These are phyloP conservation scores for Paraleonurus japonicus DNA, from an alignment of 257 asterid genomes.

Conservation along the genomic window DNA sequence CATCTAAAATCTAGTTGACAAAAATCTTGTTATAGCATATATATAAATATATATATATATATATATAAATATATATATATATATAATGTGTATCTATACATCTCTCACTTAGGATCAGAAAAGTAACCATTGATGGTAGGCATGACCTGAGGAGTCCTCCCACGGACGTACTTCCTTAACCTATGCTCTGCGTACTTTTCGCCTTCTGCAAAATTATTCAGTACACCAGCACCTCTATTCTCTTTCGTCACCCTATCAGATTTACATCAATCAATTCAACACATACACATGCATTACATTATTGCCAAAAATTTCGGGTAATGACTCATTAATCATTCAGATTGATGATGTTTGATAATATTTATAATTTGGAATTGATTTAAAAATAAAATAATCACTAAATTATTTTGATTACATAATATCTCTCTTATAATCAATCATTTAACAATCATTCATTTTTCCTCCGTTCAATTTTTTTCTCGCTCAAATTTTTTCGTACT, in stretches of 20 bases:
- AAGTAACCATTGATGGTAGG: slow-evolving; percentile 41
- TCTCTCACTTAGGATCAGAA: slow-evolving; percentile 29
- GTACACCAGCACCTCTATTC: slow-evolving; percentile 46
- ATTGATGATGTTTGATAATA: no score
- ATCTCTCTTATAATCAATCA: no score
- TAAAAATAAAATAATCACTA: no score
- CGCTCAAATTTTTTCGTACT: no score
- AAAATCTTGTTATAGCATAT: not conserved
- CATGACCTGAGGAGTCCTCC: slow-evolving; percentile 42
- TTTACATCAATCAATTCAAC: no score
- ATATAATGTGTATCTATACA: not conserved
- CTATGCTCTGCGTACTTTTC: slow-evolving; percentile 37
- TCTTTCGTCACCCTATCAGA: slow-evolving; percentile 37
- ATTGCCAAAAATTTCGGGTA: no score
- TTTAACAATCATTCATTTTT: no score
- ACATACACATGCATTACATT: no score
- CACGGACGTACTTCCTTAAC: slow-evolving; percentile 43
- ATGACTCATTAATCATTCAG: no score
- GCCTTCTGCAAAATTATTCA: slow-evolving; percentile 47
- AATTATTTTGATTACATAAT: no score
- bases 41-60: not conserved
- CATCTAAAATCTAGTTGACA: not conserved
- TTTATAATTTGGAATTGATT: no score
- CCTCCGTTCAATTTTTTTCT: no score
- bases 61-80: not conserved